phyloP scores from a whole-genome alignment of 805 yeast genomes.

The Candida awuae region DNA sequence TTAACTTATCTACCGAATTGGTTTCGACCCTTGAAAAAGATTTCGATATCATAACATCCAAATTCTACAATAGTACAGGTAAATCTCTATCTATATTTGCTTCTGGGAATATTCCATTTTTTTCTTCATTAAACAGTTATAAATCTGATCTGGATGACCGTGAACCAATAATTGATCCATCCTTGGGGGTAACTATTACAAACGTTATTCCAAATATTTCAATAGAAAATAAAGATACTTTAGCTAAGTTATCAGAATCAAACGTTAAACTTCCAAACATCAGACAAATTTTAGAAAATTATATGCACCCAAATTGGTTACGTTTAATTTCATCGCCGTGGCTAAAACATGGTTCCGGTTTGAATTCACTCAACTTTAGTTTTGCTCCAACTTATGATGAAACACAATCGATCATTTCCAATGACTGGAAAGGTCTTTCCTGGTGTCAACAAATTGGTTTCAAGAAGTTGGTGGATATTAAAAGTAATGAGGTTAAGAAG shows the following conservation, averaged over 20 bases:
- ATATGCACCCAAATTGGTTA: slow-evolving; percentile 57
- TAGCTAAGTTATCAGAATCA: slow-evolving; percentile 39
- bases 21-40: slow-evolving; percentile 37
- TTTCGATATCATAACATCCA: slow-evolving; percentile 49
- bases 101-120: slow-evolving; percentile 64
- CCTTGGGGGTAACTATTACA: slow-evolving; percentile 47
- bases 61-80: slow-evolving; percentile 44
- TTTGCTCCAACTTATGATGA: slow-evolving; percentile 67
- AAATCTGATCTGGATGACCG: slow-evolving; percentile 73
- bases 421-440: slow-evolving; percentile 40
- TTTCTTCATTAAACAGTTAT: slow-evolving; percentile 56
- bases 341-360: slow-evolving; percentile 38
- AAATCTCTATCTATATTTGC: slow-evolving; percentile 59
- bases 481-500: slow-evolving; percentile 12
- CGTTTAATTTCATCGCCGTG: slow-evolving; percentile 59
- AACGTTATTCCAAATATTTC: slow-evolving; percentile 53
- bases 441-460: slow-evolving; percentile 51
- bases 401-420: slow-evolving; percentile 44
- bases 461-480: slow-evolving; percentile 25
- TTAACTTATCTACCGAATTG: slow-evolving; percentile 12
- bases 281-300: slow-evolving; percentile 36
- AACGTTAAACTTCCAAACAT: slow-evolving; percentile 14
- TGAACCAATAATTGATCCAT: slow-evolving; percentile 54
- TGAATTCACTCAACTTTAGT: slow-evolving; percentile 33
- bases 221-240: slow-evolving; percentile 30